A percentile compares a stretch with the other conserved stretches of the same genome.
Conservation (phyloP, 2,329 filamentous ascomycete genomes). For the Sodiomyces alkalinus region DNA sequence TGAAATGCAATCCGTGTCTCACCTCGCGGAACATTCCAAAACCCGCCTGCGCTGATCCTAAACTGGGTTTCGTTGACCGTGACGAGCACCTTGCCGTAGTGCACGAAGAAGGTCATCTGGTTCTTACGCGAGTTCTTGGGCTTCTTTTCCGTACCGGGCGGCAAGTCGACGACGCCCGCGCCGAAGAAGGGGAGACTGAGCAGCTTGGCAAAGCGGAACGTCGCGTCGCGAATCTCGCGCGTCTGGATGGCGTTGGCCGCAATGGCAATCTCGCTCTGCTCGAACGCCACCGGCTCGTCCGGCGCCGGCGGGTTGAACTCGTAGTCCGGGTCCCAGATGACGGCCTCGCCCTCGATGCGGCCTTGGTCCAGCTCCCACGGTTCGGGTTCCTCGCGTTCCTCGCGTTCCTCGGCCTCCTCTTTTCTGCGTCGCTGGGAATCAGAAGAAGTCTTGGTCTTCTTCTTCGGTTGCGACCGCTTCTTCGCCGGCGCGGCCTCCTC, state of each 20-base stretch:
- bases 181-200: slow-evolving; percentile 76
- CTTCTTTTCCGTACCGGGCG: slow-evolving; percentile 68
- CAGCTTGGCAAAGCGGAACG: slow-evolving; percentile 82
- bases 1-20: no score
- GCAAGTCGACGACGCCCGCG: slow-evolving; percentile 77
- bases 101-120: slow-evolving; percentile 94
- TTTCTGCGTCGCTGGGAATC: no score
- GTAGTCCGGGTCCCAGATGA: slow-evolving; percentile 45
- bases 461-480: slow-evolving; percentile 12
- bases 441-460: slow-evolving; percentile 9
- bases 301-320: slow-evolving; percentile 36
- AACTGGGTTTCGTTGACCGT: slow-evolving; percentile 64
- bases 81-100: slow-evolving; percentile 67
- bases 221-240: slow-evolving; percentile 44
- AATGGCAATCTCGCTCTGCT: slow-evolving; percentile 41
- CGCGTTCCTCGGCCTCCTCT: no score
- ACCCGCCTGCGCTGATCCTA: slow-evolving; percentile 71
- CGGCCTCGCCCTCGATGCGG: slow-evolving; percentile 45
- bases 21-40: slow-evolving; percentile 95
- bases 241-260: slow-evolving; percentile 40
- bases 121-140: slow-evolving; percentile 89
- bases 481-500: slow-evolving; percentile 20
- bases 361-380: slow-evolving; percentile 60
- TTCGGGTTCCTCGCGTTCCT: slow-evolving; percentile 41
- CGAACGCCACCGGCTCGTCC: slow-evolving; percentile 38